Conservation (phyloP, 495 filamentous ascomycete species). For the Evansstolkia leycettana region DNA sequence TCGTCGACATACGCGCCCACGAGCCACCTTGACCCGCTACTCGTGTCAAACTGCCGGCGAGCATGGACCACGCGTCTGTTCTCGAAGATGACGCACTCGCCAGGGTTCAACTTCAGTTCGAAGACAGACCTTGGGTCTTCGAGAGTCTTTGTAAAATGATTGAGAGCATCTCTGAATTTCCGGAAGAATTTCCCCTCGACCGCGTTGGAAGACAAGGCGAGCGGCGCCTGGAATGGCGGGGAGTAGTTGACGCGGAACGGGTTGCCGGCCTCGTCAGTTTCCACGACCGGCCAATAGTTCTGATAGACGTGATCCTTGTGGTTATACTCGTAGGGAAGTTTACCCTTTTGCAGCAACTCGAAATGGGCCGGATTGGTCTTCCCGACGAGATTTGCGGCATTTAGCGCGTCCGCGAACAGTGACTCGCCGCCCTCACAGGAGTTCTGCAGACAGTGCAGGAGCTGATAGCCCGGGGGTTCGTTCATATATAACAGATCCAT, state of each 20-base stretch:
- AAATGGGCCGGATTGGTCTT: conserved; percentile 9
- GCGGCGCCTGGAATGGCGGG: conserved; percentile 51
- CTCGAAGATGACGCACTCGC: conserved; percentile 78
- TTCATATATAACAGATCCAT: conserved; percentile 88
- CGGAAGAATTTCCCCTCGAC: not conserved
- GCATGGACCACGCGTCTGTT: conserved; percentile 74
- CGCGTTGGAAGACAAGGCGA: conserved; percentile 9
- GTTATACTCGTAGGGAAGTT: conserved; percentile 54
- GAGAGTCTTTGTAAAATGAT: conserved; percentile 18
- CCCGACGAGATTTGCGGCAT: conserved; percentile 41
- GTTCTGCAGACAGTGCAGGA: conserved; percentile 77
- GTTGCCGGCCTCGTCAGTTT: conserved; percentile 9
- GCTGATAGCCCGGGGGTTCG: conserved; percentile 65
- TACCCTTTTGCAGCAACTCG: conserved; percentile 26
- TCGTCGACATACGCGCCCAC: conserved; percentile 73
- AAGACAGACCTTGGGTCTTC: conserved; percentile 39
- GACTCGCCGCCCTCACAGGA: conserved; percentile 66
- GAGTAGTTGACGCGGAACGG: conserved; percentile 50
- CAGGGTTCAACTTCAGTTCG: conserved; percentile 60
- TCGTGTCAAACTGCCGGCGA: conserved; percentile 52
- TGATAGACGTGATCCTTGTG: conserved; percentile 51
- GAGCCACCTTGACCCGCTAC: conserved; percentile 52
- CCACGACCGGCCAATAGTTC: conserved; percentile 40
- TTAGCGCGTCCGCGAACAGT: conserved; percentile 62
- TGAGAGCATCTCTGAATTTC: conserved; percentile 24